Evolutionary conservation across 306 rosid species (phyloP), one percentile per base, ranked within the genome.

Genomic region (Acacia crassicarpa): DNA sequence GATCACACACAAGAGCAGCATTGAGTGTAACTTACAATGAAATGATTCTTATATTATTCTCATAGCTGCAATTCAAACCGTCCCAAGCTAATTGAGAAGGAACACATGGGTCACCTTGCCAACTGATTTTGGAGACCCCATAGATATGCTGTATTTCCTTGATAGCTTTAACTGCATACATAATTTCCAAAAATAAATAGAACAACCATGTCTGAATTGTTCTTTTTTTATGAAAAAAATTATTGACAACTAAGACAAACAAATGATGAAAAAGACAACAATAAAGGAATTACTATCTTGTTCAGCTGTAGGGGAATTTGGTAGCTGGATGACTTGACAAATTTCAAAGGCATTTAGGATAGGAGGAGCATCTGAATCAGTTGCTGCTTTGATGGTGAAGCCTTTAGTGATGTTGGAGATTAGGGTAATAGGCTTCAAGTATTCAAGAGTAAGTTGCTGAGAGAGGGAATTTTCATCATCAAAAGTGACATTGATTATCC

Each of bases 261-360:
- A 44, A 44, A 44, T 44, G 13, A 9, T 8, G 48, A 44, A 44
- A 44, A 44, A 44, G 48, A 14, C 8, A 44, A 44, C 48, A 44
- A 44, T 44, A 44, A 44, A 44, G 48, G 48, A 10, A 44, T 9
- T 13, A 49, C 56, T 8, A 5, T 56, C 67, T 75, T 13, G 5
- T 19, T 38, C 8, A 38, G 58, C 4, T 3, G 84, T 76, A 14
- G 83, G 79, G 43, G 61, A 20, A 25, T 15, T 17, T 32, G 15
- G 70, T 48, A 67, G 74, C 6, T 67, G 40, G 61, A 5, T 9
- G 0, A 33, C 32, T 23, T 0, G 0, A 35, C 22, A 74, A 35
- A 80, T 0, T 72, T 89, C 92, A 3, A 17, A 7, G 20, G 92
- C 92, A 67, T 86, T 89, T 68, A 87, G 61, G 35, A 85, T 80